Conservation (phyloP, 805 yeast species). For the Kluyveromyces starmeri region DNA sequence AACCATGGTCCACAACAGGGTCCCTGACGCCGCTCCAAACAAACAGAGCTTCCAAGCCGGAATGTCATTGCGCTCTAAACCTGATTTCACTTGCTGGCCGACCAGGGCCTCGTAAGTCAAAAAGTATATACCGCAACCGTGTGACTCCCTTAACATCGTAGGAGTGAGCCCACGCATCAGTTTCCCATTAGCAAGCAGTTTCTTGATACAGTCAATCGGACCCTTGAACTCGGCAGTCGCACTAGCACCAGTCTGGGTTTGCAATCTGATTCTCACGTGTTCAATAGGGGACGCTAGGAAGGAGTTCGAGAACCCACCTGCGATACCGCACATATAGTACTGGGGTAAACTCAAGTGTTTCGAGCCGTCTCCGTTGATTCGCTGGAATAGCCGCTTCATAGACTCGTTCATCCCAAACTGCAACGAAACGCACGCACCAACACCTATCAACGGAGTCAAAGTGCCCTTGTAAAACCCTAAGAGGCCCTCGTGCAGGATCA, state of each 20-base stretch:
- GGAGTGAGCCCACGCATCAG: constrained; percentile 77
- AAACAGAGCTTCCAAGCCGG: constrained; percentile 82
- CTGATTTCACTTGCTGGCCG: constrained; percentile 37
- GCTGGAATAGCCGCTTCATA: constrained; percentile 72
- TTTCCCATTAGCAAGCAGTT: constrained; percentile 47
- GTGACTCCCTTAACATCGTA: constrained; percentile 73
- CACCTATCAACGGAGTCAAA: constrained; percentile 84
- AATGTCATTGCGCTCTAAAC: constrained; percentile 51
- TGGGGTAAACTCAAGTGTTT: constrained; percentile 48
- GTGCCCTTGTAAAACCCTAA: constrained; percentile 89
- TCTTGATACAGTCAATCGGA: constrained; percentile 33
- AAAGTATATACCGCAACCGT: constrained; percentile 86
- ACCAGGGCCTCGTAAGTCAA: constrained; percentile 85
- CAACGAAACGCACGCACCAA: constrained; percentile 96
- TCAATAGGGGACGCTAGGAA: constrained; percentile 90
- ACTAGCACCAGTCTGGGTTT: constrained; percentile 52
- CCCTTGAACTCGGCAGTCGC: constrained; percentile 51
- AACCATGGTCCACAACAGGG: constrained; percentile 71
- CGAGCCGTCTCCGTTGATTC: constrained; percentile 28
- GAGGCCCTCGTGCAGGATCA: constrained; percentile 74
- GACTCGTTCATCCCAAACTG: constrained; percentile 93
- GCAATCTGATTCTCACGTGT: constrained; percentile 87
- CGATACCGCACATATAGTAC: constrained; percentile 74
- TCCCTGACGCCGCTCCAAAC: constrained; percentile 88
- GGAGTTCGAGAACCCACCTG: constrained; percentile 90